Percentiles rank a stretch among this genome's conserved stretches.
Evolutionary conservation across 352 stramenopile species (phyloP).

Genomic region (Phytophthora pini): DNA sequence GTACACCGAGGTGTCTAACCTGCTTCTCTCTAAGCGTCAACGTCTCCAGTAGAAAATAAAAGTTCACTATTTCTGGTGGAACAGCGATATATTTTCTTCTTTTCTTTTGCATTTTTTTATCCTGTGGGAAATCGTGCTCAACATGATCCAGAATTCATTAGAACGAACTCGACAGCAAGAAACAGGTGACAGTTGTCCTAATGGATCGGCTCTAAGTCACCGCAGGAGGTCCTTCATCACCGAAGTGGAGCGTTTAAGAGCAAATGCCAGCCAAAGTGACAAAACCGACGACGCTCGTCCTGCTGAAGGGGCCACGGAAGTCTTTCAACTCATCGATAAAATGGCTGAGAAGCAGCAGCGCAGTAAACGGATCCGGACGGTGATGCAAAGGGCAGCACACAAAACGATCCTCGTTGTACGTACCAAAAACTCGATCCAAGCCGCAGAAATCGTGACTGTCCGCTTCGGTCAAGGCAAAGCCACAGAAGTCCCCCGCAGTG

Average conservation of each 20-base stretch:
- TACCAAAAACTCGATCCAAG: slow-evolving; percentile 73
- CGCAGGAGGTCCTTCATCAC: slow-evolving; percentile 44
- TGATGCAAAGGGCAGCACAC: slow-evolving; percentile 74
- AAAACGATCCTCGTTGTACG: slow-evolving; percentile 80
- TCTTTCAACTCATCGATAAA: slow-evolving; percentile 62
- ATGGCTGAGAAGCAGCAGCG: slow-evolving; percentile 55
- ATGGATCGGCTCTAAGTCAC: neutral
- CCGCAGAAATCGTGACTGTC: slow-evolving; percentile 69
- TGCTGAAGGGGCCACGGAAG: slow-evolving; percentile 37
- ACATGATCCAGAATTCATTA: neutral
- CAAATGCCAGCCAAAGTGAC: slow-evolving; percentile 5
- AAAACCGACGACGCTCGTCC: slow-evolving; percentile 14
- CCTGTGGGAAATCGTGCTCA: neutral
- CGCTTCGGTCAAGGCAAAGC: slow-evolving; percentile 52
- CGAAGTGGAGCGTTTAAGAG: slow-evolving; percentile 29
- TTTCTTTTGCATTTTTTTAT: too few relatives aligned
- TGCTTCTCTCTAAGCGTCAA: neutral
- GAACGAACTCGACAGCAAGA: neutral
- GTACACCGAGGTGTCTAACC: neutral
- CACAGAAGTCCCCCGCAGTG: slow-evolving; percentile 59
- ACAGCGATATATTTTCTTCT: too few relatives aligned
- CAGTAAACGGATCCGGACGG: slow-evolving; percentile 59
- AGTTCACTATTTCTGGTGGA: too few relatives aligned
- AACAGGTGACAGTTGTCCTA: neutral
- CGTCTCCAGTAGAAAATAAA: neutral